These are phyloP conservation scores for Centella asiatica DNA, from an alignment of 129 eudicot species.

Conservation along the genomic window DNA sequence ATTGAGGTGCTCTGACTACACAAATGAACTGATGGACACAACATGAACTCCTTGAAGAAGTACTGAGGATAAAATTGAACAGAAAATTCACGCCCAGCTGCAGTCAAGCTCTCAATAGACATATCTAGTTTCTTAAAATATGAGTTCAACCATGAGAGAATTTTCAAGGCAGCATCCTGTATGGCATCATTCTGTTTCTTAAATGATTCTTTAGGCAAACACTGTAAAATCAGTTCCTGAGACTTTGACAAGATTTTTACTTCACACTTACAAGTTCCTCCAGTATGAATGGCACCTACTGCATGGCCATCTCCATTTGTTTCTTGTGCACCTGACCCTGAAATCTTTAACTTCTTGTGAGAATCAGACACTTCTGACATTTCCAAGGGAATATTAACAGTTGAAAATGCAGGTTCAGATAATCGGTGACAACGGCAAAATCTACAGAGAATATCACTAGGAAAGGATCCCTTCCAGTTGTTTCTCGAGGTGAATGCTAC, in stretches of 20 bases:
- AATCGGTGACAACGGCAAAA: constrained; percentile 71
- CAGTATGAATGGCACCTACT: constrained; percentile 9
- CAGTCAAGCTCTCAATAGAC: constrained; percentile 31
- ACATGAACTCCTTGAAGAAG: constrained; percentile 41
- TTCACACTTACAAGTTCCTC: constrained; percentile 51
- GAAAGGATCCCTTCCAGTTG: constrained; percentile 86
- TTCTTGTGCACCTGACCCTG: constrained; percentile 18
- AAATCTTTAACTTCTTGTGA: constrained; percentile 27
- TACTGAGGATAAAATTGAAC: constrained; percentile 36
- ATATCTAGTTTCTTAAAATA: constrained; percentile 39
- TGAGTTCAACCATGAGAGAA: constrained; percentile 48
- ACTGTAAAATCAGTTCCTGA: constrained; percentile 45
- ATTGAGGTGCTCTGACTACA: constrained; percentile 18
- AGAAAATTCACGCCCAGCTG: constrained; percentile 30
- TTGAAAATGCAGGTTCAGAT: constrained; percentile 58
- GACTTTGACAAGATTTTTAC: constrained; percentile 56
- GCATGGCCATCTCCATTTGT: constrained; percentile 17
- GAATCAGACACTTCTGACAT: constrained; percentile 25
- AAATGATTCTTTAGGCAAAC: constrained; percentile 46
- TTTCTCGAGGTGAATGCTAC: constrained; percentile 43
- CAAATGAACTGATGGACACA: constrained; percentile 28
- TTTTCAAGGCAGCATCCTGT: constrained; percentile 52
- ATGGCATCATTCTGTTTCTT: constrained; percentile 76
- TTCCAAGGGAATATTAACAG: constrained; percentile 11
- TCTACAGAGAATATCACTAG: constrained; percentile 70